A percentile compares a stretch with the other conserved stretches of the same genome.
phyloP scores from a whole-genome alignment of 2,329 filamentous ascomycete genomes.

The Hypoxylon sp. region DNA sequence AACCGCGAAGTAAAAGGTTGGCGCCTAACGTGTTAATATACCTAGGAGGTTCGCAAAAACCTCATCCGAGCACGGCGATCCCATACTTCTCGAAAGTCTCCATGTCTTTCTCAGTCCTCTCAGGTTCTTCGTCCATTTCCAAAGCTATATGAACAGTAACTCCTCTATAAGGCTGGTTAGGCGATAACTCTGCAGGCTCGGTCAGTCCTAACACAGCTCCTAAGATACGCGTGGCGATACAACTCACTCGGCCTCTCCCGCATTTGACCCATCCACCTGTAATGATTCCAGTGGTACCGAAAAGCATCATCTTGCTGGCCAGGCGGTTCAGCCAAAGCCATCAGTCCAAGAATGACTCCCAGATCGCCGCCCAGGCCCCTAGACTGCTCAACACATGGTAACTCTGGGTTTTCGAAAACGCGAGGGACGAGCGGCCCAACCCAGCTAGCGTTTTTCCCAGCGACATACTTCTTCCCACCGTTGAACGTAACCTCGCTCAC shows the following conservation, averaged over 20 bases:
- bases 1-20: no score
- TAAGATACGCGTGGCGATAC: no score
- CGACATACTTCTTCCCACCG: slow-evolving; percentile 8
- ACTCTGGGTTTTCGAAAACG: slow-evolving; percentile 15
- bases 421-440: slow-evolving; percentile 28
- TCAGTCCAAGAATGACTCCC: slow-evolving; percentile 28
- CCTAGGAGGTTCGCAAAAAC: no score
- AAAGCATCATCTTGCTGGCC: slow-evolving; percentile 27
- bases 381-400: slow-evolving; percentile 1
- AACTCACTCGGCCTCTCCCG: background rate
- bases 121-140: background rate
- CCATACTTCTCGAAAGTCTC: background rate
- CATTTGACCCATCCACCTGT: background rate
- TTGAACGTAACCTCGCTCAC: background rate
- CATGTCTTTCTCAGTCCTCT: background rate
- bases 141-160: background rate
- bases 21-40: no score
- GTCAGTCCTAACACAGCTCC: no score
- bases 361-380: slow-evolving; percentile 28
- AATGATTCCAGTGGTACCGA: slow-evolving; percentile 5
- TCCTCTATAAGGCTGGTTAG: background rate
- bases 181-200: background rate
- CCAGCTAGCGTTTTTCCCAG: slow-evolving; percentile 26
- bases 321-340: slow-evolving; percentile 29
- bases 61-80: background rate